phyloP scores from a whole-genome alignment of 371 early-diverging fungal genomes.

The Mucor irregularis region DNA sequence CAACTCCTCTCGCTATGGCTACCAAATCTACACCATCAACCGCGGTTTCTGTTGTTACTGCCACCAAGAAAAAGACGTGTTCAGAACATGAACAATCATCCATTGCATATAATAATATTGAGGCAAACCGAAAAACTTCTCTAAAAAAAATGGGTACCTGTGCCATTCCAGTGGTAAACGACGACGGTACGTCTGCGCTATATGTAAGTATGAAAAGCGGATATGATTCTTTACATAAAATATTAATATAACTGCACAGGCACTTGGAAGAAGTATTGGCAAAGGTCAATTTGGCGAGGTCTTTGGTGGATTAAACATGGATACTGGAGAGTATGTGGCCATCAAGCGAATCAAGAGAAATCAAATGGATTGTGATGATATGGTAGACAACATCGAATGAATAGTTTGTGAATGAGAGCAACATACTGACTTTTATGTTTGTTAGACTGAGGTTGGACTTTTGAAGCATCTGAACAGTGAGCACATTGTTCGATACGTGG shows the following conservation, averaged over 20 bases:
- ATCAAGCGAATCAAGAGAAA: slow-evolving; percentile 81
- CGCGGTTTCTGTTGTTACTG: neutral
- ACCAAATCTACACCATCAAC: neutral
- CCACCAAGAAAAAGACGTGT: neutral
- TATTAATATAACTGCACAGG: slow-evolving; percentile 28
- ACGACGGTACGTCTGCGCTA: slow-evolving; percentile 14
- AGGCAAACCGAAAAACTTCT: slow-evolving; percentile 22
- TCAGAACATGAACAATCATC: neutral
- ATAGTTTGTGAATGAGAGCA: neutral
- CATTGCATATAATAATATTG: neutral
- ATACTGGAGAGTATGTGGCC: slow-evolving; percentile 86
- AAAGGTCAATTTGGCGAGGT: slow-evolving; percentile 92
- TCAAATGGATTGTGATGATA: slow-evolving; percentile 58
- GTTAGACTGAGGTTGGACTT: slow-evolving; percentile 70
- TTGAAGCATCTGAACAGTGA: slow-evolving; percentile 76
- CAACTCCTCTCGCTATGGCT: slow-evolving; percentile 10
- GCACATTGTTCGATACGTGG: slow-evolving; percentile 87
- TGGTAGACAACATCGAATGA: slow-evolving; percentile 34
- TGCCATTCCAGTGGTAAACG: slow-evolving; percentile 15
- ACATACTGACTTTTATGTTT: neutral
- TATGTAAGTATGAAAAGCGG: slow-evolving; percentile 17
- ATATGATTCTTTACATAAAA: neutral
- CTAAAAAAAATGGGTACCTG: slow-evolving; percentile 29
- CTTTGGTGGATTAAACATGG: slow-evolving; percentile 78
- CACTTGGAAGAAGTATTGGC: slow-evolving; percentile 89